Percentiles rank a stretch among this genome's conserved stretches.
phyloP scores from a whole-genome alignment of 1,284 basidiomycete genomes.

The Pisolithus thermaeus region DNA sequence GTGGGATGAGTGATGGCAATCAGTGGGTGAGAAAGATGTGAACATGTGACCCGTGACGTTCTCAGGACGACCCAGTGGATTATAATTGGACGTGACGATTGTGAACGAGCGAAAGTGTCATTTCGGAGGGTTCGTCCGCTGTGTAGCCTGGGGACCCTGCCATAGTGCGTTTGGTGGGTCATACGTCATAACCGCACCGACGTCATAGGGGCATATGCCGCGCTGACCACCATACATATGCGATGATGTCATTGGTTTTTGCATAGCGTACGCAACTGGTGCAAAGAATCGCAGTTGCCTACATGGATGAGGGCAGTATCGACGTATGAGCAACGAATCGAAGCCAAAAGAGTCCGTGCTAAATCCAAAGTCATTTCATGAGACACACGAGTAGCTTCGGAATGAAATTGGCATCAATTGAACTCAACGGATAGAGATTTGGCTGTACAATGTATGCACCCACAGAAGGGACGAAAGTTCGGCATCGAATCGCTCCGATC shows the following conservation, averaged over 20 bases:
- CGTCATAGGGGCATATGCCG: constrained; percentile 4
- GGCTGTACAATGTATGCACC: too few species aligned
- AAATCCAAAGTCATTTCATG: too few species aligned
- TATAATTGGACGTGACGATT: not conserved
- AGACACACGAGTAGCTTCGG: too few species aligned
- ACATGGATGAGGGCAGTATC: too few species aligned
- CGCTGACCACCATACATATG: not conserved
- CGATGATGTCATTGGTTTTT: not conserved
- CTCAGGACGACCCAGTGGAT: not conserved
- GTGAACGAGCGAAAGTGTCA: not conserved
- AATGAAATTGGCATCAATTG: too few species aligned
- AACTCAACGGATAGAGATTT: too few species aligned
- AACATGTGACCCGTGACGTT: not conserved
- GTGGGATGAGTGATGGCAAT: not conserved
- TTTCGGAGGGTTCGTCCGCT: not conserved
- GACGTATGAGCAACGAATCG: too few species aligned
- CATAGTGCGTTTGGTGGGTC: not conserved
- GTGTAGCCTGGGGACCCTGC: not conserved
- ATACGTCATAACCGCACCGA: not conserved
- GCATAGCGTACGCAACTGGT: not conserved
- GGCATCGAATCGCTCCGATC: too few species aligned
- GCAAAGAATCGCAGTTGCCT: not conserved
- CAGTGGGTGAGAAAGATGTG: not conserved
- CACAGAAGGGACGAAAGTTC: too few species aligned
- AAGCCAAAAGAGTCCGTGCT: too few species aligned